Evolutionary conservation across 371 early-diverging fungal species (phyloP), one percentile per base, ranked within the genome.

Genomic region (Rhizopus delemar): DNA sequence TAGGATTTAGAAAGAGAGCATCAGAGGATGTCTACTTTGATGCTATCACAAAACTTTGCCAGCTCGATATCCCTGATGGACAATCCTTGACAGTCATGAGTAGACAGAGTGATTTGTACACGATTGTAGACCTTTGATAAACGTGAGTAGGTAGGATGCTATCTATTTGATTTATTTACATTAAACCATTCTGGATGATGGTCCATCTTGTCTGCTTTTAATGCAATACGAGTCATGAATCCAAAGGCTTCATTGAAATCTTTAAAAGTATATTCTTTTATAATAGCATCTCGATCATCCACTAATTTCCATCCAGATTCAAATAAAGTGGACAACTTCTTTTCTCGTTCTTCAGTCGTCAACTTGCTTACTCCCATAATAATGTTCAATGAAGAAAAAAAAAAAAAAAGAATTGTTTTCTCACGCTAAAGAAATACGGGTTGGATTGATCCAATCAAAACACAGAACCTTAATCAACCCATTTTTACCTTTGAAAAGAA

Each of bases 171-270:
- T 45, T 22, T 38, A 59, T 72, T 67, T 77, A 90, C 90, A 68
- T 92, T 92, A 67, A 90, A 90, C 93, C 93, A 92, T 69, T 92
- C 93, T n/a, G 97, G 97, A 60, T 96, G 97, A 69, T 96, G 97
- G 61, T 94, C 90, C 72, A 85, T 80, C 70, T 89, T 89, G 51
- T 96, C 96, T 34, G 95, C 95, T 41, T 80, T 80, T 49, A 93
- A 69, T 11, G 96, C 96, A 8, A 95, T 91, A 16, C 87, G 78
- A 9, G 93, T 82, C 95, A 96, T 95, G 75, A 96, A 96, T 7
- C 89, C 91, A 71, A 93, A 95, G 4, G 95, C 97, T 53, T 83
- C 78, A 72, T 82, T 86, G 63, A 96, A 96, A 72, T 89, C 85
- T 51, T 77, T 69, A 73, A 95, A 96, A 51, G 51, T 33, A 65